These are phyloP conservation scores for Annona cherimola DNA, from an alignment of 164 flowering plant genomes.

Conservation along the genomic window DNA sequence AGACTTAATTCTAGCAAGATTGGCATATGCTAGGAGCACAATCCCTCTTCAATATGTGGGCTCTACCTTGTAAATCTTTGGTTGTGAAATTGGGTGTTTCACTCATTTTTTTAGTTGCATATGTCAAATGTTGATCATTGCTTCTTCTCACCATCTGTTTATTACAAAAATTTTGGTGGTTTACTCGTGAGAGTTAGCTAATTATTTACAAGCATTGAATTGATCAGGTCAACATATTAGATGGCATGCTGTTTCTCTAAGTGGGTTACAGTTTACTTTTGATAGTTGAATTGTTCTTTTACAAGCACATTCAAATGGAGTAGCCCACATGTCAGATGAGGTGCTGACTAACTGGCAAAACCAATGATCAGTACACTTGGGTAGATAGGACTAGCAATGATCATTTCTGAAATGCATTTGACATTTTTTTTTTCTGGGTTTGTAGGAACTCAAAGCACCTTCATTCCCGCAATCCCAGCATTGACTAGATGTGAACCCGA, in stretches of 20 bases:
- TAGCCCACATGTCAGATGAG: not conserved
- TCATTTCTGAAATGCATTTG: not conserved
- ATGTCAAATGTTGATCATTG: not conserved
- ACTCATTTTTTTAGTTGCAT: not conserved
- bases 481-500: constrained; percentile 79
- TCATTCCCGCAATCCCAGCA: constrained; percentile 82
- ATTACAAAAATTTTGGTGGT: not conserved
- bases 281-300: no score
- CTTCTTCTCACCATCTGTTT: not conserved
- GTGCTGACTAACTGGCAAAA: not conserved
- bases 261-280: no score
- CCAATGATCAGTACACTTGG: not conserved
- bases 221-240: not conserved
- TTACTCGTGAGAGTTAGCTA: not conserved
- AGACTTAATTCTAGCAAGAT: not conserved
- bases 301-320: not conserved
- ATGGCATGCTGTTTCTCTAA: no score
- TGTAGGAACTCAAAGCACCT: constrained; percentile 74
- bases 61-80: not conserved
- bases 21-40: not conserved
- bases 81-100: not conserved
- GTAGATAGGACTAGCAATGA: not conserved
- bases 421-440: constrained; percentile 9
- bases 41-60: not conserved
- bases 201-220: no score